Evolutionary conservation across 106 monocot species (phyloP).

Genomic region (Dendrobium officinale): DNA sequence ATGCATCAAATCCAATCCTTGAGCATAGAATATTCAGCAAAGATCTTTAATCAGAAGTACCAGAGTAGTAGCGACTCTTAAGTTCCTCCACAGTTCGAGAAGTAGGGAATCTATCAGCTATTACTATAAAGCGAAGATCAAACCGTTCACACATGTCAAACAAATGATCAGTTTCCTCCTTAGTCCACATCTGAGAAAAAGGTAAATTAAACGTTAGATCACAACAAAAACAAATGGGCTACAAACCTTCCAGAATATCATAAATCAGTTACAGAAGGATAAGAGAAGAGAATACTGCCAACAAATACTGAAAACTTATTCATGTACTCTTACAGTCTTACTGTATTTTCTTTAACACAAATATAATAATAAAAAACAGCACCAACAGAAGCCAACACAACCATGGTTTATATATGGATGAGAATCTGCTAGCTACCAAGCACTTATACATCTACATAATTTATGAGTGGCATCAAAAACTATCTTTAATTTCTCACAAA

Average conservation of each 20-base stretch:
- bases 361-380: not conserved
- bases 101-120: conserved; percentile 81
- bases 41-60: conserved; percentile 20
- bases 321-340: not conserved
- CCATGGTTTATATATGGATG: not conserved
- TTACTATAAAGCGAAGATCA: conserved; percentile 89
- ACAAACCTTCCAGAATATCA: not conserved
- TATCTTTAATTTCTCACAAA: not conserved
- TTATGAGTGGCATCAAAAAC: not conserved
- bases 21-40: conserved; percentile 9
- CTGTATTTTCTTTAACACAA: not conserved
- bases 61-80: conserved; percentile 86
- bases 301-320: not conserved
- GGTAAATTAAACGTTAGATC: not conserved
- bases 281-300: not conserved
- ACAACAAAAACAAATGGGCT: not conserved
- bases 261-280: not conserved
- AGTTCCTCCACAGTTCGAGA: conserved; percentile 76
- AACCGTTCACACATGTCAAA: conserved; percentile 86
- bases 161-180: conserved; percentile 94
- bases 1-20: not conserved
- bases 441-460: not conserved
- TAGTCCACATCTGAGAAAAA: conserved; percentile 67
- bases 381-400: not conserved
- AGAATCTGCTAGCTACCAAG: not conserved